Conservation (phyloP, 495 filamentous ascomycete genomes). For the Tuber aestivum region DNA sequence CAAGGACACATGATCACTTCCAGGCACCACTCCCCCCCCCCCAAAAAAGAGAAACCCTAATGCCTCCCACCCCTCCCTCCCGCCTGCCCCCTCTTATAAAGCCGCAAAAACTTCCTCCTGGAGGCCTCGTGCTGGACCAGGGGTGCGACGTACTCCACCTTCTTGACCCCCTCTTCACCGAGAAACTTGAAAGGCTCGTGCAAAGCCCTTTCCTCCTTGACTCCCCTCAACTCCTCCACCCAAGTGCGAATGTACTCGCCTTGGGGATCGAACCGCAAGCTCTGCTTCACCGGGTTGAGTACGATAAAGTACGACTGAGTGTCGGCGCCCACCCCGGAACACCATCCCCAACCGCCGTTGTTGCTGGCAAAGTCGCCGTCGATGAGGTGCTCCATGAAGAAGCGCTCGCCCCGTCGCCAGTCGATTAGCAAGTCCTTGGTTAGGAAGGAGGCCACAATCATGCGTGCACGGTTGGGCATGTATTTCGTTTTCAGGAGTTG, state of each 20-base stretch:
- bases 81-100: constrained; percentile 65
- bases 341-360: constrained; percentile 89
- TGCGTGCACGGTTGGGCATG: constrained; percentile 87
- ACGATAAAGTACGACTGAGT: constrained; percentile 90
- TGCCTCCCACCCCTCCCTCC: neutral
- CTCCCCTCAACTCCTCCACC: constrained; percentile 65
- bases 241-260: constrained; percentile 68
- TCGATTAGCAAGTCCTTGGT: constrained; percentile 81
- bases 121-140: constrained; percentile 68
- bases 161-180: constrained; percentile 53
- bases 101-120: constrained; percentile 59
- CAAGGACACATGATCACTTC: constrained; percentile 4
- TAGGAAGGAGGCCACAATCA: constrained; percentile 83
- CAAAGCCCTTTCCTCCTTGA: constrained; percentile 56
- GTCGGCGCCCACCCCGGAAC: constrained; percentile 73
- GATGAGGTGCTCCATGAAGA: constrained; percentile 82
- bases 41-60: neutral
- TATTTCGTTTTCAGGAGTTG: constrained; percentile 65
- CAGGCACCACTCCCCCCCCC: too few relatives aligned
- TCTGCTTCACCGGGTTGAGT: constrained; percentile 79
- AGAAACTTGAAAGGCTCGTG: constrained; percentile 74
- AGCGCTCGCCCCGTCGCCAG: constrained; percentile 83
- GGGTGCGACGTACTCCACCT: too few relatives aligned
- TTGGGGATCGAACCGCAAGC: constrained; percentile 70
- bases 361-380: constrained; percentile 92